Base-by-base conservation (phyloP, 495 filamentous ascomycete genomes). In the Penicillium pancosmium region DNA sequence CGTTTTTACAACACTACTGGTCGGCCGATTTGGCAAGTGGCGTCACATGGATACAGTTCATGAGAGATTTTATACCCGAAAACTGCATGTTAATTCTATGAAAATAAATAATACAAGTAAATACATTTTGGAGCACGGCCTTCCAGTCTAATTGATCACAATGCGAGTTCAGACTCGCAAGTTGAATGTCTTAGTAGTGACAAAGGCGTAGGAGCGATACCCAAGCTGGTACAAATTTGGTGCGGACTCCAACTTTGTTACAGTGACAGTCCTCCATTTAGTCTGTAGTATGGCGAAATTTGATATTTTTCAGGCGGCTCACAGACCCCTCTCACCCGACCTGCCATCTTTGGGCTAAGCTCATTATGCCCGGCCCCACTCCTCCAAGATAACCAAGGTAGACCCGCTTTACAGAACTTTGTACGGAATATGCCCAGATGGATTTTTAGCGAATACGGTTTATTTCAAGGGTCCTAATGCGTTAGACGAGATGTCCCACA, bases 1-100 rank as follows among this genome's bases (percentile, higher is more conserved):
- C 55, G 8, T 68, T 68, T 53, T 40, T 68, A 12, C 53, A 43
- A 55, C 53, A 25, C 10, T 66, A 56, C 25, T 66, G 66, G 66
- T 50, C 47, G 7, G 19, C 54, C 40, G 61, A 52, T 27, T 25
- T 53, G 15, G 36, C 59, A 21, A 9, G 19, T 2, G 51, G 44
- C 13, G 33, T 54, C 4, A 59, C 38, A 0, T 67, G 64, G 64
- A 61, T 67, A 27, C 51, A 67, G 12, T 50, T 63, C 10, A 59
- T 62, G 48, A 53, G 64, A 31, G 38, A 55, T 13, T 51, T 31
- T 16, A 41, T 34, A 18, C 48, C 59, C 12, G 41, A 19, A 16
- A 43, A 55, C 12, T 21, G 41, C 41, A 60, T 58, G 41, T 48
- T 66, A 9, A 61, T 66, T 44, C n/a, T 60, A 51, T 58, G n/a